Conservation (phyloP, 371 early-diverging fungal species). For the Syncephalastrum monosporum region DNA sequence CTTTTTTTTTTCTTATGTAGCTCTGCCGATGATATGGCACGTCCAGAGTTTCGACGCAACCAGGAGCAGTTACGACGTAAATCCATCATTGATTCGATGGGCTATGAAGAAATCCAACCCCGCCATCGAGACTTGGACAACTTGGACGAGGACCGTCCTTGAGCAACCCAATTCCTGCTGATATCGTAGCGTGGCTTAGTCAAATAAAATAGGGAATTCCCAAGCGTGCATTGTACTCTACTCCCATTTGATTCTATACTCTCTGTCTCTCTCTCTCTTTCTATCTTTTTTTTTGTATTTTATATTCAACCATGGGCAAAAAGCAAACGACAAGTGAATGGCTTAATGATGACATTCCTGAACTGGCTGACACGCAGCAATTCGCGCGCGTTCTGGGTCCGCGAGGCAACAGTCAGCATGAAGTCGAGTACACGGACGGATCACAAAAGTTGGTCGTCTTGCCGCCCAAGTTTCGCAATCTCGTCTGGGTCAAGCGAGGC, state of each 20-base stretch:
- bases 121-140: constrained; percentile 20
- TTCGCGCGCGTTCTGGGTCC: constrained; percentile 68
- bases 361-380: constrained; percentile 24
- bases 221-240: no score
- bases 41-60: constrained; percentile 13
- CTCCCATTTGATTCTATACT: background rate
- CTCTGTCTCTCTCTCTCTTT: constrained; percentile 2
- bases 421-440: constrained; percentile 61
- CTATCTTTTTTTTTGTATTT: constrained; percentile 1
- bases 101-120: constrained; percentile 18
- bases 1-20: background rate
- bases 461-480: constrained; percentile 77
- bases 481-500: constrained; percentile 87
- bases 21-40: constrained; percentile 19
- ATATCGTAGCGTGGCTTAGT: background rate
- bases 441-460: constrained; percentile 62
- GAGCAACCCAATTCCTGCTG: background rate
- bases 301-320: constrained; percentile 5
- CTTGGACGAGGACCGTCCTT: constrained; percentile 15
- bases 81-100: constrained; percentile 24
- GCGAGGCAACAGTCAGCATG: constrained; percentile 75
- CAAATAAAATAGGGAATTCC: no score
- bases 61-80: constrained; percentile 21
- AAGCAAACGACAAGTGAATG: constrained; percentile 13
- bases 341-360: constrained; percentile 25